Percentiles rank a stretch among this genome's conserved stretches.
Evolutionary conservation across 2,329 filamentous ascomycete genomes (phyloP).

Genomic region (Aspergillus udagawae): DNA sequence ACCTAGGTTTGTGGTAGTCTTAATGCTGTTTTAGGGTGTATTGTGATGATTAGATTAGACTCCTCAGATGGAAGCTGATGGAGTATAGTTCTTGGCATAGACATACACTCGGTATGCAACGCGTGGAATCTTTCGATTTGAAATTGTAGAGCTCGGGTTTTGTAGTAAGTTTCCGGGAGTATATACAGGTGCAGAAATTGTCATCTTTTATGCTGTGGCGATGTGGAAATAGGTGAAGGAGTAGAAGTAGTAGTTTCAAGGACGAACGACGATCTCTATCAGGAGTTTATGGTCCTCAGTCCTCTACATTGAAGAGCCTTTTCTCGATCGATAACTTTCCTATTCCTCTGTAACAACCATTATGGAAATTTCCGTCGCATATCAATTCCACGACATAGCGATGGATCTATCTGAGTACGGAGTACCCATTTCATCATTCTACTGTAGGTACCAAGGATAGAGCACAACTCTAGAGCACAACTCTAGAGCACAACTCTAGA

Average conservation of each 20-base stretch:
- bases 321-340: neutral
- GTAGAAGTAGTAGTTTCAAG: too few species aligned
- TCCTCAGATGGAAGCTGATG: neutral
- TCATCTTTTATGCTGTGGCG: neutral
- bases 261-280: too few species aligned
- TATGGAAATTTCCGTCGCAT: neutral
- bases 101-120: neutral
- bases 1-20: conserved; percentile 2
- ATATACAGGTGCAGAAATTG: neutral
- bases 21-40: conserved; percentile 1
- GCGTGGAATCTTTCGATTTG: neutral
- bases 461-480: too few species aligned
- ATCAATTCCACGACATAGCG: neutral
- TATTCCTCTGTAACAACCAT: too few species aligned
- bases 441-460: neutral
- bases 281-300: neutral
- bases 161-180: neutral
- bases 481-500: too few species aligned
- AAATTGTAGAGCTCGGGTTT: neutral
- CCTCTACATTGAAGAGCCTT: neutral
- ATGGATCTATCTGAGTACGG: neutral
- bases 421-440: neutral
- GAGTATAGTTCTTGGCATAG: too few species aligned
- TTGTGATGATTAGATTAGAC: neutral
- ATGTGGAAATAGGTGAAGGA: neutral